A percentile compares a stretch with the other conserved stretches of the same genome.
Conservation (phyloP, 345 rosid species). For the Gossypium stocksii region DNA sequence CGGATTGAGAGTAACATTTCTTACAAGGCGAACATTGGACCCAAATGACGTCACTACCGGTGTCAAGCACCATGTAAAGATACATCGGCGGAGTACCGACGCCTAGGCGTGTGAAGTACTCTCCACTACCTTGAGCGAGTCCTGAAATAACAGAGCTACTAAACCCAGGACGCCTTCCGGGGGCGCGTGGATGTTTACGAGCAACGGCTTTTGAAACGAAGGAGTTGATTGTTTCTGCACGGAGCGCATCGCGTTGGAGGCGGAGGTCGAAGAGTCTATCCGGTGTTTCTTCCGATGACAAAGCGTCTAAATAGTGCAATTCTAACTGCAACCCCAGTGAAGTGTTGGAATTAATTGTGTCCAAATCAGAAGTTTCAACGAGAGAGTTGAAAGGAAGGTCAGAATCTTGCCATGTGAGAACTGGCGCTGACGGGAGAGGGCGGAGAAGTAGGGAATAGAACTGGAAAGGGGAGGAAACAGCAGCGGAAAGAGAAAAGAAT, state of each 20-base stretch:
- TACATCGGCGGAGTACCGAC: slow-evolving; percentile 91
- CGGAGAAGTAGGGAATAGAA: slow-evolving; percentile 41
- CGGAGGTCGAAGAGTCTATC: slow-evolving; percentile 61
- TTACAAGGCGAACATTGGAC: slow-evolving; percentile 89
- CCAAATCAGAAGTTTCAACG: slow-evolving; percentile 14
- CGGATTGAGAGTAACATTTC: slow-evolving; percentile 77
- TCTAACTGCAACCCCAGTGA: slow-evolving; percentile 41
- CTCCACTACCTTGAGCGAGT: slow-evolving; percentile 91
- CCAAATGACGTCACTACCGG: slow-evolving; percentile 95
- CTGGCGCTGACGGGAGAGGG: slow-evolving; percentile 39
- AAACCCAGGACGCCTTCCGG: slow-evolving; percentile 31
- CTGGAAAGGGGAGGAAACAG: slow-evolving; percentile 26
- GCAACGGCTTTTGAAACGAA: slow-evolving; percentile 31
- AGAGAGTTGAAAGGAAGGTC: slow-evolving; percentile 27
- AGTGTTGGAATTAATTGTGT: slow-evolving; percentile 14
- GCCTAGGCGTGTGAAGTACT: slow-evolving; percentile 92
- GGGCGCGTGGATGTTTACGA: slow-evolving; percentile 29
- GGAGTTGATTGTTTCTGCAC: slow-evolving; percentile 41
- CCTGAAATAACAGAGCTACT: slow-evolving; percentile 82
- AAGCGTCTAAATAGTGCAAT: slow-evolving; percentile 75
- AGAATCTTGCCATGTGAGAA: slow-evolving; percentile 37
- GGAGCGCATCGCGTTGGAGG: slow-evolving; percentile 64
- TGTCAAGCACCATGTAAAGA: slow-evolving; percentile 79
- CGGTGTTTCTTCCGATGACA: slow-evolving; percentile 47
- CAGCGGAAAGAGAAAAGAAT: slow-evolving; percentile 25